Evolutionary conservation across 495 filamentous ascomycete species (phyloP), one percentile per base, ranked within the genome.

Genomic region (Pseudevernia furfuracea): DNA sequence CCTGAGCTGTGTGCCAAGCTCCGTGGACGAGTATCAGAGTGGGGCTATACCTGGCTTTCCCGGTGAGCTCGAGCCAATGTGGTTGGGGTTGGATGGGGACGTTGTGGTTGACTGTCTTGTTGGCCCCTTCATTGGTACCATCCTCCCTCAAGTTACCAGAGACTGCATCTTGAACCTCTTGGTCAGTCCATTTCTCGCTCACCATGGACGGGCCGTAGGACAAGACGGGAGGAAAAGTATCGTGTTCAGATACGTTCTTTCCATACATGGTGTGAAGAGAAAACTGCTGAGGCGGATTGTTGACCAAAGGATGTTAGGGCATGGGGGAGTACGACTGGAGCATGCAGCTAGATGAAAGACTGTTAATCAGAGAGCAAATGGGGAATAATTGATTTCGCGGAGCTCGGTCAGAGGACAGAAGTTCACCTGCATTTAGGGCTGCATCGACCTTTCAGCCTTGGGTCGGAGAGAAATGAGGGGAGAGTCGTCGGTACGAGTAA

Each of bases 1-100:
- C 44, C 36, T 32, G 25, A 28, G 38, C 48, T 17, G 56, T 43
- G 43, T 48, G 30, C 39, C 37, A 66, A 53, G 32, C 60, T 30
- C 64, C 38, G 21, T 38, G 52, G 48, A 53, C 39, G 28, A 66
- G 59, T 28, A 58, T 52, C 6, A 58, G 32, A 30, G 64, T 36
- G 10, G 52, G 39, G n/a, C 15, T 34, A 3, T 11, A 21, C 30
- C 52, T 55, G 52, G 52, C 30, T 21, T 9, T 34, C 0, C 9
- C 1, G 5, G 30, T 19, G 7, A 17, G 21, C 7, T 19, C 15
- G 14, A 53, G 49, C 49, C 19, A 5, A 17, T 32, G 28, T 19
- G 25, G 12, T 17, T 19, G 49, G 28, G 3, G 7, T 17, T 21
- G 14, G 4, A 17, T 28, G 19, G 28, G 25, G 28, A 32, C n/a